Evolutionary conservation across 345 rosid genomes (phyloP).

Genomic region (Acer campestre): DNA sequence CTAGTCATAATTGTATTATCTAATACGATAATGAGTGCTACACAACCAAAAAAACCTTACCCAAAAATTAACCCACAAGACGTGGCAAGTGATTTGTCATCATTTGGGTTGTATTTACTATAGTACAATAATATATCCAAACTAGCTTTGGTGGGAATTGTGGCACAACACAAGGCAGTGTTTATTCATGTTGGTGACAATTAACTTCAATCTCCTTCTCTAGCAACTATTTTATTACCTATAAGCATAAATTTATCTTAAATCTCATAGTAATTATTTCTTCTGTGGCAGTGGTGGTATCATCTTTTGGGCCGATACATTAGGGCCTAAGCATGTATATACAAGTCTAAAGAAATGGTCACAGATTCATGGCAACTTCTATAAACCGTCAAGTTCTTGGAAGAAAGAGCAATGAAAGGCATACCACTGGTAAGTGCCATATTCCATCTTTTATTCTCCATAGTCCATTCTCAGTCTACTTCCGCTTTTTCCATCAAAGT

Average conservation of each 20-base stretch:
- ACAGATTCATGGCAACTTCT: conserved; percentile 64
- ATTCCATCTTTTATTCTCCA: not conserved
- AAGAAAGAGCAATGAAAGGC: conserved; percentile 80
- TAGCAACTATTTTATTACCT: not conserved
- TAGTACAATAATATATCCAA: not conserved
- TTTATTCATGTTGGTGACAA: not conserved
- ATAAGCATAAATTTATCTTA: not conserved
- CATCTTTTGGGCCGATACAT: conserved; percentile 85
- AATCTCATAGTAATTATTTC: not conserved
- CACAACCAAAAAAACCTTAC: not conserved
- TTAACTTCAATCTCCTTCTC: not conserved
- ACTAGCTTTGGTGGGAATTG: not conserved
- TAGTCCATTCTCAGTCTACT: not conserved
- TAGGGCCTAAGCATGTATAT: conserved; percentile 67
- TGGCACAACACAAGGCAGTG: not conserved
- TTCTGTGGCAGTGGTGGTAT: conserved; percentile 74
- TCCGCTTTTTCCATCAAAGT: not conserved
- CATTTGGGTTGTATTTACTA: not conserved
- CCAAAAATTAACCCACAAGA: not conserved
- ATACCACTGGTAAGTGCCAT: conserved; percentile 61
- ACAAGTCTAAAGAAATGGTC: conserved; percentile 74
- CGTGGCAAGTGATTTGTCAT: not conserved
- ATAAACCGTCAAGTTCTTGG: conserved; percentile 76
- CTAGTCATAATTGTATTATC: not conserved
- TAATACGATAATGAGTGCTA: not conserved